Percentiles rank a stretch among this genome's conserved stretches.
Evolutionary conservation across 257 asterid species (phyloP).

Genomic region (Solanum pimpinellifolium): DNA sequence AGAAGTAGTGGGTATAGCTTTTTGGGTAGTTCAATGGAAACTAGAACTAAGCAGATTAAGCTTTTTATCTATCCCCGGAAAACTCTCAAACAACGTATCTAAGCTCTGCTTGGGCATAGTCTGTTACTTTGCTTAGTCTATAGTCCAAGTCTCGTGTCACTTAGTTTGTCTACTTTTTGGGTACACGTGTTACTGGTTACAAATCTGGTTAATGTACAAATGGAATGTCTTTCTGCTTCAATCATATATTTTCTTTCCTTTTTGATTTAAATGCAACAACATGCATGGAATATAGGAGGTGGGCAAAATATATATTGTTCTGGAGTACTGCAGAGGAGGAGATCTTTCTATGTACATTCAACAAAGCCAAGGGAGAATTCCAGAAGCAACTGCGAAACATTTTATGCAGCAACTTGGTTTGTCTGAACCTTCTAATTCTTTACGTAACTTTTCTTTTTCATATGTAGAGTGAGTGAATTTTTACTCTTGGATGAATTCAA

Average conservation of each 20-base stretch:
- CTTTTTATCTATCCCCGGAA: background rate
- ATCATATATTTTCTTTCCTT: background rate
- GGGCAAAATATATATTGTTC: conserved; percentile 72
- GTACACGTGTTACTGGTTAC: background rate
- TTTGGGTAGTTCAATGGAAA: background rate
- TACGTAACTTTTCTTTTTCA: background rate
- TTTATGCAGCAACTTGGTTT: conserved; percentile 91
- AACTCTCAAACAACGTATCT: background rate
- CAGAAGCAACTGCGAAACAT: conserved; percentile 81
- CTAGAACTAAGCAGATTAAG: background rate
- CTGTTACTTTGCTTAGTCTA: background rate
- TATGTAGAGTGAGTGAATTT: background rate
- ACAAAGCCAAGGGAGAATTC: conserved; percentile 55
- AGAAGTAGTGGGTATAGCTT: background rate
- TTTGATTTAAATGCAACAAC: conserved; percentile 1
- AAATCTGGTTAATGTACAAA: background rate
- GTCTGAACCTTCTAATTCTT: background rate
- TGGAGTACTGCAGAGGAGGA: conserved; percentile 95
- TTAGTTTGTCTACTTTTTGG: background rate
- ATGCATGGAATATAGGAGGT: conserved; percentile 46
- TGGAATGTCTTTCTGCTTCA: background rate
- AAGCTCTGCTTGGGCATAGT: background rate
- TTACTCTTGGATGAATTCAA: background rate
- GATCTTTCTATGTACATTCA: conserved; percentile 77
- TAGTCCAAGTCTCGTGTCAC: background rate